Conservation (phyloP, 805 yeast species). For the Wickerhamiella parazyma region DNA sequence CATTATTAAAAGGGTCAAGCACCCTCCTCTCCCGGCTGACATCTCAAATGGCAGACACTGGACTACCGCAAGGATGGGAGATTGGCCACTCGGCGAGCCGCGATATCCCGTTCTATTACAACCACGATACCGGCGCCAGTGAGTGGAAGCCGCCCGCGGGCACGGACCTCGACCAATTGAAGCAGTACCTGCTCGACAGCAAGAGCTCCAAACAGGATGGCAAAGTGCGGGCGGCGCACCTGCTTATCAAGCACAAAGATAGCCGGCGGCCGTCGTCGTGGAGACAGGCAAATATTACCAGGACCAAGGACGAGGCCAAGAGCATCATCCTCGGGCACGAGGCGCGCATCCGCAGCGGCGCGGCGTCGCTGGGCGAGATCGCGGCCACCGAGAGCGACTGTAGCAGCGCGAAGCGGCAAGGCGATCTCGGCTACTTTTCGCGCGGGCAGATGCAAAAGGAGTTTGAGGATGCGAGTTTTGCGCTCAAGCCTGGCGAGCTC, state of each 20-base stretch:
- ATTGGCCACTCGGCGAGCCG: constrained; percentile 66
- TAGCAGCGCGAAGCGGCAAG: constrained; percentile 70
- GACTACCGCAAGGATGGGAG: constrained; percentile 80
- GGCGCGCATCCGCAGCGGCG: constrained; percentile 48
- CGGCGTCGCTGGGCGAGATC: constrained; percentile 49
- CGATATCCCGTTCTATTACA: constrained; percentile 70
- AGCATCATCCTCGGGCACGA: constrained; percentile 45
- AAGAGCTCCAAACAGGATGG: constrained; percentile 24
- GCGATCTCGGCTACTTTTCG: constrained; percentile 83
- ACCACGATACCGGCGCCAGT: constrained; percentile 56
- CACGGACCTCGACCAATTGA: constrained; percentile 48
- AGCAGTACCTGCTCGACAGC: constrained; percentile 35
- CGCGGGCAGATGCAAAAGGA: constrained; percentile 91
- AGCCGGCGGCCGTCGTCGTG: constrained; percentile 88
- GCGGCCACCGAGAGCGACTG: constrained; percentile 84
- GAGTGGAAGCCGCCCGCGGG: constrained; percentile 89
- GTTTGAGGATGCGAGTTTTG: constrained; percentile 81
- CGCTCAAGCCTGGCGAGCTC: constrained; percentile 65
- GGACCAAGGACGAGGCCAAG: constrained; percentile 69
- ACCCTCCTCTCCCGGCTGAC: not conserved
- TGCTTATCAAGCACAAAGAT: constrained; percentile 68
- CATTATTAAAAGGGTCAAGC: not conserved
- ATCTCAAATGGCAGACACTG: constrained; percentile 34
- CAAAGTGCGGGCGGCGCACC: constrained; percentile 67
- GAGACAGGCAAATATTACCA: constrained; percentile 64